Base-by-base conservation (phyloP, 768 basidiomycete genomes). In the Podaxis rugospora region DNA sequence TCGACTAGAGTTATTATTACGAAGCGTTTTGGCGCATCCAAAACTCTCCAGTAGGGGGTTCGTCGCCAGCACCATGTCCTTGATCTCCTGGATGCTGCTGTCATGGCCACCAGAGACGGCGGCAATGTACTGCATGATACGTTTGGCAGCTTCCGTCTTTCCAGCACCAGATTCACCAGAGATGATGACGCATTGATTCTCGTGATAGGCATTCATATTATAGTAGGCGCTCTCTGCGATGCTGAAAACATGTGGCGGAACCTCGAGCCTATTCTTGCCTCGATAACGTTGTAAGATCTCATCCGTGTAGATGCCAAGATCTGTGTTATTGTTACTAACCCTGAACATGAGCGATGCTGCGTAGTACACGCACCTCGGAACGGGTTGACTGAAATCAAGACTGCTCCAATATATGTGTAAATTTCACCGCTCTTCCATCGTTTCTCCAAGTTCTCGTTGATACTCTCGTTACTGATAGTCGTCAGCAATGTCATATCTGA, bases 71-170 rank as follows among this genome's bases (percentile, higher is more conserved):
- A 99, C 97, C 97, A 99, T 99, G 71, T 98, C 95, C 78, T 98
- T 98, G 72, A 98, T 95, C 74, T 96, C 90, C 72, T 97, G 92
- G 62, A 98, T 98, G 66, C 92, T 93, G 68, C 83, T 89, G 68
- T 93, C 92, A 64, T 86, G 85, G 23, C 84, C 90, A 51, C 93
- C 92, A 14, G 93, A 94, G 0, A 98, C 97, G 9, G 93, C 97
- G 14, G 97, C 97, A 66, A 99, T 96, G 70, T 99, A 99, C 72
- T 98, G 95, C 97, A 99, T 99, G 74, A 99, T 98, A 52, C 95
- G 87, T 74, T 98, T 98, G 21, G 97, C 97, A 2, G 97, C 97
- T 74, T 98, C 97, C 2, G 97, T 99, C 81, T 99, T 99, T 54
- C 97, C 97, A 3, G 97, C 97, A 54, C 97, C 97, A 14, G 95